Evolutionary conservation across 1,284 basidiomycete genomes (phyloP).

Genomic region (Trichosporon sp.): DNA sequence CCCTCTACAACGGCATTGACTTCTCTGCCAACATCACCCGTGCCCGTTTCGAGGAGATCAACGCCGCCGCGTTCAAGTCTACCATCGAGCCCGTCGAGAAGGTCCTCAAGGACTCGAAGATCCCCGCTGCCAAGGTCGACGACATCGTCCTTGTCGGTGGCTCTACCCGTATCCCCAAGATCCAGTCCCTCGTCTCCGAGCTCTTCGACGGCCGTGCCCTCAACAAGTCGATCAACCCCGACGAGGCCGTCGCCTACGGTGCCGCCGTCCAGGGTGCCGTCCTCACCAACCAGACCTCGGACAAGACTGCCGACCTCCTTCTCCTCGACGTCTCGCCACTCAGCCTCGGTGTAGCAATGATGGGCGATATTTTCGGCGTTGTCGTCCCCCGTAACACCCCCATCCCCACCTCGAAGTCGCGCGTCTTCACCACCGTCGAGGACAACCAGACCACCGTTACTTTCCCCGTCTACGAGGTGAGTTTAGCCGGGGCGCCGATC

Average conservation of each 20-base stretch:
- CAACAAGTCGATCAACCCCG: constrained; percentile 98
- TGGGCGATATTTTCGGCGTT: constrained; percentile 96
- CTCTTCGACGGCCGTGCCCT: constrained; percentile 95
- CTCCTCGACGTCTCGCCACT: constrained; percentile 94
- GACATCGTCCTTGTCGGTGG: constrained; percentile 99
- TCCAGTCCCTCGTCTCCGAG: constrained; percentile 95
- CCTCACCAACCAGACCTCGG: constrained; percentile 91
- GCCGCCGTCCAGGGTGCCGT: constrained; percentile 96
- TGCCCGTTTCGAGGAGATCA: constrained; percentile 99
- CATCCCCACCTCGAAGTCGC: constrained; percentile 94
- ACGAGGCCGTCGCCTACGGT: constrained; percentile 92
- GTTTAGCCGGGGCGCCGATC: too few species aligned
- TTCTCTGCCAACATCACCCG: constrained; percentile 95
- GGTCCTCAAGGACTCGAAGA: constrained; percentile 98
- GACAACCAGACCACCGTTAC: constrained; percentile 98
- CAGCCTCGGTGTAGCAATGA: constrained; percentile 96
- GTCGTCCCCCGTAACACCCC: constrained; percentile 86
- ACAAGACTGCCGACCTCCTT: constrained; percentile 90
- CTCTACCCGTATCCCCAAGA: constrained; percentile 99
- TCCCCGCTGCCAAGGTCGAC: constrained; percentile 92
- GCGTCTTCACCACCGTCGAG: constrained; percentile 94
- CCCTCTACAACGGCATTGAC: constrained; percentile 82
- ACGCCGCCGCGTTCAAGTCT: constrained; percentile 87
- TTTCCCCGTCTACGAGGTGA: constrained; percentile 92
- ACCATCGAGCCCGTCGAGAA: constrained; percentile 98